Base-by-base conservation (phyloP, 2,329 filamentous ascomycete genomes). In the Ophiostoma angusticollis region DNA sequence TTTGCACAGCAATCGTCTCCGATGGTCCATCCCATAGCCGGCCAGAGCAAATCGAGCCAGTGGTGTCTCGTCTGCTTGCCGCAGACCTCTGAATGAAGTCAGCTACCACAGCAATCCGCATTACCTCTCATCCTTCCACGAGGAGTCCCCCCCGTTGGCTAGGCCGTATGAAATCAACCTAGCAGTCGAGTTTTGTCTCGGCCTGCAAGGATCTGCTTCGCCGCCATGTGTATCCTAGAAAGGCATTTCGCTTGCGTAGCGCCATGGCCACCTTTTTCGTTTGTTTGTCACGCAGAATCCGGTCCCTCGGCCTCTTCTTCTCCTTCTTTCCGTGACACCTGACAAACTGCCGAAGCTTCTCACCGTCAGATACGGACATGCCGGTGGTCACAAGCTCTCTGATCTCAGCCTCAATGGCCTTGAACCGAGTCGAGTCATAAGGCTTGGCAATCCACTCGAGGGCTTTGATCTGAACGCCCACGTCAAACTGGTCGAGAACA, bases 171-270 rank as follows among this genome's bases (percentile, higher is more conserved):
- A n/a, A n/a, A n/a, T n/a, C n/a, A n/a, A n/a, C n/a, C n/a, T n/a
- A n/a, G n/a, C n/a, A n/a, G n/a, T n/a, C n/a, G n/a, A n/a, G n/a
- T n/a, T n/a, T n/a, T n/a, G n/a, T n/a, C n/a, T n/a, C n/a, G n/a
- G n/a, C n/a, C n/a, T n/a, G n/a, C n/a, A n/a, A n/a, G n/a, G n/a
- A n/a, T 36, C 45, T 46, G 40, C 66, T 65, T 33, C 77, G 65
- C 11, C 77, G 72, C 67, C 91, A 96, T 2, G 82, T 84, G 55
- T 98, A 98, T 1, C 89, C 89, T 45, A 93, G 60, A 58, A 96
- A 96, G 0, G 85, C 86, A 19, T 74, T 81, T 54, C 71, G 72
- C 59, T 89, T 93, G 43, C 91, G 73, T 47, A 91, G 70, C 48
- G 84, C 77, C 57, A 96, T 63, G n/a, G 81, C 85, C 13, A 68